Evolutionary conservation across 768 basidiomycete genomes (phyloP).

Genomic region (Dioszegia hungarica): DNA sequence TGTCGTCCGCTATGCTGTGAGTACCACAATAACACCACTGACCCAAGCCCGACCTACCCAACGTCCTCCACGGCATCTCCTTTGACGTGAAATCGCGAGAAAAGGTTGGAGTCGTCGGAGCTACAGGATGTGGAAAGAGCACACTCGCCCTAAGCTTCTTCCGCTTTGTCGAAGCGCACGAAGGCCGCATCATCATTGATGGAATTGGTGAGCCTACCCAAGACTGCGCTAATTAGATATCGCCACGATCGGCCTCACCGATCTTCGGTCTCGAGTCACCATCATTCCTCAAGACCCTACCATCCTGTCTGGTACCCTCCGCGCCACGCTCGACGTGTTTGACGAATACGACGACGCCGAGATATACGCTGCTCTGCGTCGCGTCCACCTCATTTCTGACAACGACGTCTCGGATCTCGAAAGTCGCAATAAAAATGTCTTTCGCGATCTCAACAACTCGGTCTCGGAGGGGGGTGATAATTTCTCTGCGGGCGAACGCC

Average conservation of each 20-base stretch:
- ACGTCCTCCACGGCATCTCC: slow-evolving; percentile 73
- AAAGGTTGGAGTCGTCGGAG: slow-evolving; percentile 59
- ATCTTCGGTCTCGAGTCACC: slow-evolving; percentile 70
- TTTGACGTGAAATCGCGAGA: slow-evolving; percentile 70
- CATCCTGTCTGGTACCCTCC: slow-evolving; percentile 74
- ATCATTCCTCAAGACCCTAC: slow-evolving; percentile 74
- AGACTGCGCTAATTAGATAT: slow-evolving; percentile 54
- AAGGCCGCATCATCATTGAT: slow-evolving; percentile 70
- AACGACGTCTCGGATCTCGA: slow-evolving; percentile 8
- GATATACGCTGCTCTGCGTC: slow-evolving; percentile 53
- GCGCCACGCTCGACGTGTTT: slow-evolving; percentile 79
- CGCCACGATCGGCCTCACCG: slow-evolving; percentile 70
- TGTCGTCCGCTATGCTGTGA: slow-evolving; percentile 58
- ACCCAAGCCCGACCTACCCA: slow-evolving; percentile 72
- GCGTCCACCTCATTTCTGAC: slow-evolving; percentile 48
- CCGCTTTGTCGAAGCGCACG: slow-evolving; percentile 79
- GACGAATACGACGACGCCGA: slow-evolving; percentile 77
- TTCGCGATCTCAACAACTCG: slow-evolving; percentile 35
- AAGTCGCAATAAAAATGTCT: slow-evolving; percentile 45
- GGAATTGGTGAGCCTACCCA: slow-evolving; percentile 51
- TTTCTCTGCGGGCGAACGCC: slow-evolving; percentile 70
- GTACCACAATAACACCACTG: background rate
- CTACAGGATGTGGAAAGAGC: slow-evolving; percentile 46
- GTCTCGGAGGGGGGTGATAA: slow-evolving; percentile 74
- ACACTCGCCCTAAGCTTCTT: slow-evolving; percentile 71